phyloP scores from a whole-genome alignment of 164 flowering plant genomes.

The Aristolochia contorta region DNA sequence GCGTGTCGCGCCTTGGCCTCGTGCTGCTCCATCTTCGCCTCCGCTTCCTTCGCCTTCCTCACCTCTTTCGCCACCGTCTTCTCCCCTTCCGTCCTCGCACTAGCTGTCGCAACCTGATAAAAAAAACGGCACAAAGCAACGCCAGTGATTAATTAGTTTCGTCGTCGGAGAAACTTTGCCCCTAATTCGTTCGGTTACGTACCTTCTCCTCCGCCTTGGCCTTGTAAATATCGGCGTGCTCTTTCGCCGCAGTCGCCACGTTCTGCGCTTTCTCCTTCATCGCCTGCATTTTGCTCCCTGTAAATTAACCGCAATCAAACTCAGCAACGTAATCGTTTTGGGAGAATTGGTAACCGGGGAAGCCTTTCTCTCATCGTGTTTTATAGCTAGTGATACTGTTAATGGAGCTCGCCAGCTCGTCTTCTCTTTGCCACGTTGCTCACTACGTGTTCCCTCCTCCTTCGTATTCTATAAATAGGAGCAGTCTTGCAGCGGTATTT shows the following conservation, averaged over 20 bases:
- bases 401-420: too few species aligned
- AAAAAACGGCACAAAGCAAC: not conserved
- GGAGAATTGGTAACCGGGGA: too few species aligned
- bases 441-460: too few species aligned
- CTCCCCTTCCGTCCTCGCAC: slow-evolving; percentile 48
- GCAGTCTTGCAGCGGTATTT: too few species aligned
- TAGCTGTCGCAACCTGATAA: slow-evolving; percentile 42
- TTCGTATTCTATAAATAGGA: too few species aligned
- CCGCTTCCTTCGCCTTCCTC: slow-evolving; percentile 54
- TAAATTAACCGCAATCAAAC: not conserved
- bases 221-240: slow-evolving; percentile 26
- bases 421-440: too few species aligned
- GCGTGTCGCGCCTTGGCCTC: slow-evolving; percentile 34
- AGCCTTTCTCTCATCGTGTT: too few species aligned
- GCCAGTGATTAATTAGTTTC: too few species aligned
- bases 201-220: slow-evolving; percentile 69
- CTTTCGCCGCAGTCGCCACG: slow-evolving; percentile 49
- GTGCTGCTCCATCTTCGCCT: slow-evolving; percentile 61
- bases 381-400: too few species aligned
- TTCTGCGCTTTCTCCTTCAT: slow-evolving; percentile 56
- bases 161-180: too few species aligned
- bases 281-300: slow-evolving; percentile 28
- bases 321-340: too few species aligned
- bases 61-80: slow-evolving; percentile 45
- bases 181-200: too few species aligned